Evolutionary conservation across 306 rosid species (phyloP).

Genomic region (Acacia confusa): DNA sequence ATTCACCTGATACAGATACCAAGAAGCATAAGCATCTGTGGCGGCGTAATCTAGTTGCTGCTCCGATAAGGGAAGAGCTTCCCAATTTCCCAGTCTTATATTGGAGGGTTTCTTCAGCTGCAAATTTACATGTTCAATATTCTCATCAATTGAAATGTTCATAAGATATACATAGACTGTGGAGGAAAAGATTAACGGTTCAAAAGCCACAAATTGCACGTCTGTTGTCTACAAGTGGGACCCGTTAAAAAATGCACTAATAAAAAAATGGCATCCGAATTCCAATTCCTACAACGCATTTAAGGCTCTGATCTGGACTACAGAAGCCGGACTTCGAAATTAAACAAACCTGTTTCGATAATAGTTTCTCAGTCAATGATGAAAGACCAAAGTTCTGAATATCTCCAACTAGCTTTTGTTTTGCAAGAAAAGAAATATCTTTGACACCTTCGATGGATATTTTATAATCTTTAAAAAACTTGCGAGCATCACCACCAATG

Average conservation of each 20-base stretch:
- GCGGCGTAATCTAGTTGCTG: slow-evolving; percentile 85
- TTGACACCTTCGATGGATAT: slow-evolving; percentile 62
- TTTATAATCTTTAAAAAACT: slow-evolving; percentile 70
- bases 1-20: slow-evolving; percentile 79
- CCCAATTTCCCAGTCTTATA: slow-evolving; percentile 86
- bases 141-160: slow-evolving; percentile 21
- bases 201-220: neutral
- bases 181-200: neutral
- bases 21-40: slow-evolving; percentile 83
- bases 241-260: neutral
- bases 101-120: slow-evolving; percentile 74
- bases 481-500: slow-evolving; percentile 63
- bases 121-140: slow-evolving; percentile 27
- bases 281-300: neutral
- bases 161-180: neutral
- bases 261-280: neutral
- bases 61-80: slow-evolving; percentile 55
- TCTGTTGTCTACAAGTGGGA: neutral
- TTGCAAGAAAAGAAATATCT: slow-evolving; percentile 72
- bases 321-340: slow-evolving; percentile 23
- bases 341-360: slow-evolving; percentile 74
- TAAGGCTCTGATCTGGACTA: neutral
- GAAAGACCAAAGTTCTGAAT: slow-evolving; percentile 62
- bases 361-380: slow-evolving; percentile 64
- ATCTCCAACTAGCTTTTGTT: slow-evolving; percentile 63